phyloP scores from a whole-genome alignment of 495 filamentous ascomycete species.

The Monascus purpureus region DNA sequence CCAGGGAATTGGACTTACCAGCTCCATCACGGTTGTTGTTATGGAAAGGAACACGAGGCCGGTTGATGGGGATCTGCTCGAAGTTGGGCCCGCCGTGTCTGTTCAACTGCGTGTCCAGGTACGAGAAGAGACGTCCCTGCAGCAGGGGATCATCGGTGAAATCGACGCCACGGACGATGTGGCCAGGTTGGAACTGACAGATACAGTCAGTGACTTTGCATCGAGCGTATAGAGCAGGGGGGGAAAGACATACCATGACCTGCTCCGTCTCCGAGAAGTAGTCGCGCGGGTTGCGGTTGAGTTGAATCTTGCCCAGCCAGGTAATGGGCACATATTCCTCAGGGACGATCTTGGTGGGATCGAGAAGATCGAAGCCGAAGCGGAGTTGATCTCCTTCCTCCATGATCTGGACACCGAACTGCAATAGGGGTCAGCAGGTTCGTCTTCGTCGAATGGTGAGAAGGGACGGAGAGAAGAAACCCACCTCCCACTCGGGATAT shows the following conservation, averaged over 20 bases:
- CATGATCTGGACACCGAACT: constrained; percentile 59
- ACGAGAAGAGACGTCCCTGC: constrained; percentile 60
- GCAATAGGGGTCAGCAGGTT: not conserved
- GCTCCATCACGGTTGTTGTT: constrained; percentile 54
- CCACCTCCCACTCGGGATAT: constrained; percentile 55
- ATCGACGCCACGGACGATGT: constrained; percentile 56
- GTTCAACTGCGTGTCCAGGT: constrained; percentile 64
- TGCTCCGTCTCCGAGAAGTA: constrained; percentile 75
- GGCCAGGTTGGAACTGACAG: constrained; percentile 25
- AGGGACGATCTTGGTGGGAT: constrained; percentile 65
- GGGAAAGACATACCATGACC: constrained; percentile 37
- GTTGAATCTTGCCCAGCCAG: constrained; percentile 48
- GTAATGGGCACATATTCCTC: constrained; percentile 57
- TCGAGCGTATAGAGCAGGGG: too few relatives aligned
- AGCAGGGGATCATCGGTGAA: constrained; percentile 63
- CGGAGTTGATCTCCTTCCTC: constrained; percentile 50
- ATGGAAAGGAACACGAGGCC: constrained; percentile 46
- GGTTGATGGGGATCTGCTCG: constrained; percentile 64
- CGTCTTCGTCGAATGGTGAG: not conserved
- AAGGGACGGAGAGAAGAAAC: constrained; percentile 1
- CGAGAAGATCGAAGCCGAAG: constrained; percentile 59
- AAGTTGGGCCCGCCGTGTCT: constrained; percentile 62
- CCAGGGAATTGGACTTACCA: too few relatives aligned
- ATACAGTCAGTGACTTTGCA: too few relatives aligned
- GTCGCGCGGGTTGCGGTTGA: constrained; percentile 59